Evolutionary conservation across 2,329 filamentous ascomycete genomes (phyloP).

Genomic region (Fusarium sulawesiense): DNA sequence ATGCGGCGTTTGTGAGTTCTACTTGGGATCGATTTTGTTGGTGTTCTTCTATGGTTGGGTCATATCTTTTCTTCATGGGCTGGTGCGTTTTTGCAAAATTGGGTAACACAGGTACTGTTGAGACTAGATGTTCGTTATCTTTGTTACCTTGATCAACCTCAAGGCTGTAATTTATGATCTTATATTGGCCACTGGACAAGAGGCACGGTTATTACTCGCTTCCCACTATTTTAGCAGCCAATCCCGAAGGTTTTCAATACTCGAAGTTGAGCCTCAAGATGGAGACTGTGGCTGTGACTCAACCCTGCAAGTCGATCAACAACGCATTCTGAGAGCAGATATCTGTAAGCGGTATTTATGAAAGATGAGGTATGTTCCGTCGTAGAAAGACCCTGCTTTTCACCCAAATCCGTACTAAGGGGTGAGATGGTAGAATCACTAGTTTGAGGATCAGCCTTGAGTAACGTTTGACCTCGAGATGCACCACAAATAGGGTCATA

Average conservation of each 20-base stretch:
- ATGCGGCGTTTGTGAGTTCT: slow-evolving; percentile 14
- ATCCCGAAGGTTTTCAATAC: not conserved
- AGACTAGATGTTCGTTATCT: not conserved
- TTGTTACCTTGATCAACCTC: not conserved
- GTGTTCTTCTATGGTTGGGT: slow-evolving; percentile 15
- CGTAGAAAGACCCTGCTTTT: not conserved
- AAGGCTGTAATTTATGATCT: not conserved
- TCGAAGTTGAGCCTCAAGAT: not conserved
- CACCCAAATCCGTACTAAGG: not conserved
- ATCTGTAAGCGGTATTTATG: not conserved
- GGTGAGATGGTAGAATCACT: not conserved
- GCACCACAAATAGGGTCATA: not conserved
- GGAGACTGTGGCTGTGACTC: not conserved
- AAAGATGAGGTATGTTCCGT: not conserved
- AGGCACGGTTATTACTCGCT: not conserved
- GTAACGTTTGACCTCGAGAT: not conserved
- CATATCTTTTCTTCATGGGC: not conserved
- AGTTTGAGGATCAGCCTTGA: not conserved
- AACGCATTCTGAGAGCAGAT: not conserved
- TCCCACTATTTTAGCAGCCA: not conserved
- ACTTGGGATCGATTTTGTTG: slow-evolving; percentile 1
- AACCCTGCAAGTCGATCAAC: not conserved
- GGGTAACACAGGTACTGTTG: not conserved
- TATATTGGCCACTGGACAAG: not conserved
- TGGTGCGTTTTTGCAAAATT: not conserved